These are phyloP conservation scores for Isatis tinctoria DNA, from an alignment of 345 rosid species.

Conservation along the genomic window DNA sequence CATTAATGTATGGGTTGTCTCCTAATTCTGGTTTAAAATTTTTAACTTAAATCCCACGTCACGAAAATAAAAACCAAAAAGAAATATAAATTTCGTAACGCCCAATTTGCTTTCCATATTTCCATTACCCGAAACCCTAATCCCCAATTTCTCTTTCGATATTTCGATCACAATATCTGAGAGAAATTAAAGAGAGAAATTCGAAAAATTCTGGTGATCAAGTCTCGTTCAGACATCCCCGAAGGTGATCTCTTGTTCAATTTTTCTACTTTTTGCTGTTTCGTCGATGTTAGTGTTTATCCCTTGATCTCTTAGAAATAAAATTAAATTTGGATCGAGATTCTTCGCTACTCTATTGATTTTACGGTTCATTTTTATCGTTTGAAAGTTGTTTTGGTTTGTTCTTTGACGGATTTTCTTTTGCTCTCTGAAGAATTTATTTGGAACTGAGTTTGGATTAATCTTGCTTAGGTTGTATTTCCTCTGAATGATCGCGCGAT, in stretches of 20 bases:
- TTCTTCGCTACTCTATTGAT: background rate
- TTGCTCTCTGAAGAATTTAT: background rate
- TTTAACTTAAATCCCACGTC: conserved; percentile 31
- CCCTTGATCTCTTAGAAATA: background rate
- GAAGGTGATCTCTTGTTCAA: conserved; percentile 17
- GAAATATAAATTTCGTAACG: conserved; percentile 26
- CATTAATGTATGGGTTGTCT: conserved; percentile 19
- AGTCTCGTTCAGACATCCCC: background rate
- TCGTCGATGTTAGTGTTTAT: conserved; percentile 12
- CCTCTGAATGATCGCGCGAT: conserved; percentile 6
- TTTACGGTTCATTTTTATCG: background rate
- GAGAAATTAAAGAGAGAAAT: background rate
- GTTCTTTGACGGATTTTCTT: background rate
- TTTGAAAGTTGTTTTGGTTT: background rate
- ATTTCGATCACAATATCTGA: conserved; percentile 22
- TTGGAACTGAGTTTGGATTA: background rate
- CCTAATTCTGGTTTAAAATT: conserved; percentile 24
- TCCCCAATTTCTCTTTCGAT: conserved; percentile 26
- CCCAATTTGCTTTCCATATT: conserved; percentile 2
- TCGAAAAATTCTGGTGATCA: background rate
- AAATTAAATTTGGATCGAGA: background rate
- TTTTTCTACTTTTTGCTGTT: background rate
- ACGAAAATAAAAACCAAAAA: background rate
- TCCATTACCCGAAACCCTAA: conserved; percentile 32
- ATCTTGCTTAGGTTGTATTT: conserved; percentile 8